Percentiles rank a stretch among this genome's conserved stretches.
These are phyloP conservation scores for Hymenoscyphus albidus DNA, from an alignment of 2,329 filamentous ascomycete genomes.

Conservation along the genomic window DNA sequence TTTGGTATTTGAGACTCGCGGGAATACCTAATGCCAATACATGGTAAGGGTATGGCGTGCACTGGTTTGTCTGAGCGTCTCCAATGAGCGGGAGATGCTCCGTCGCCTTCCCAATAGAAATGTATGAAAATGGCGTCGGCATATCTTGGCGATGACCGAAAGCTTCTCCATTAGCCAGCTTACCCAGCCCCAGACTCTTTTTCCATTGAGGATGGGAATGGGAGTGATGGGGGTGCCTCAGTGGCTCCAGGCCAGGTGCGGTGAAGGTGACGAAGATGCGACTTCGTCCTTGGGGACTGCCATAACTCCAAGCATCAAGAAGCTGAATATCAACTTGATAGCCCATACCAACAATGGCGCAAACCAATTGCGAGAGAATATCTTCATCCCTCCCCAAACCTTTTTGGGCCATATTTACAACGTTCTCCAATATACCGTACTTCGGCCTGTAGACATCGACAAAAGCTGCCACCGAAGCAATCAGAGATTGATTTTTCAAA, in stretches of 20 bases:
- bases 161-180: conserved; percentile 53
- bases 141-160: conserved; percentile 52
- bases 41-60: conserved; percentile 66
- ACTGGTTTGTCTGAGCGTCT: conserved; percentile 58
- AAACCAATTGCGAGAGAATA: conserved; percentile 69
- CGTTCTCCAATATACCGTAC: conserved; percentile 78
- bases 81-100: conserved; percentile 59
- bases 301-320: conserved; percentile 66
- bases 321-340: conserved; percentile 70
- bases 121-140: conserved; percentile 57
- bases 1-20: conserved; percentile 33
- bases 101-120: conserved; percentile 51
- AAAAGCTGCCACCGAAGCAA: conserved; percentile 71
- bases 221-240: conserved; percentile 53
- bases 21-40: conserved; percentile 42
- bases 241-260: conserved; percentile 59
- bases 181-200: conserved; percentile 46
- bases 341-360: conserved; percentile 68
- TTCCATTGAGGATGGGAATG: conserved; percentile 54
- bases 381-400: conserved; percentile 49
- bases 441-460: conserved; percentile 71
- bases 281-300: conserved; percentile 61
- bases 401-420: conserved; percentile 56
- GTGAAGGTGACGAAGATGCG: conserved; percentile 70
- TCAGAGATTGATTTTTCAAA: conserved; percentile 68